phyloP scores from a whole-genome alignment of 345 rosid genomes.

The Salix arbutifolia region DNA sequence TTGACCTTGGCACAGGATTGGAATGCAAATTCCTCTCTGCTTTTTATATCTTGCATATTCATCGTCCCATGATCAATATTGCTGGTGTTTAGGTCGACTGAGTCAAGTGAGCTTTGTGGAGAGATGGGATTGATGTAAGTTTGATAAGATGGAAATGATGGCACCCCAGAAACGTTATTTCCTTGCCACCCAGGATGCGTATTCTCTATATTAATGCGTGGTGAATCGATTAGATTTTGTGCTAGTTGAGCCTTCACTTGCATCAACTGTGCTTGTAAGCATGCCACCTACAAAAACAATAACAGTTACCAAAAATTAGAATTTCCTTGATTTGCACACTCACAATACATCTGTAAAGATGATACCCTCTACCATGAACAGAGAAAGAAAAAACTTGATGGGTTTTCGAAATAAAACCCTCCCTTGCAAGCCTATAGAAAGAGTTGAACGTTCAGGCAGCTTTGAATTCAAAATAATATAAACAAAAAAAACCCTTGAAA shows the following conservation, averaged over 20 bases:
- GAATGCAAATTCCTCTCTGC: constrained; percentile 35
- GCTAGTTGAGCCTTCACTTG: constrained; percentile 75
- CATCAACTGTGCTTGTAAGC: constrained; percentile 81
- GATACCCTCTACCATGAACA: background rate
- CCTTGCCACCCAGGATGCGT: constrained; percentile 34
- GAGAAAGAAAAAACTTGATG: background rate
- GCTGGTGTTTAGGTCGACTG: constrained; percentile 36
- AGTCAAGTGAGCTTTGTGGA: constrained; percentile 72
- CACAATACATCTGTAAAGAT: background rate
- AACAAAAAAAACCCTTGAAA: background rate
- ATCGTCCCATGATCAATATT: constrained; percentile 14
- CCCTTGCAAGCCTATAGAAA: background rate
- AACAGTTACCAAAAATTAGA: background rate
- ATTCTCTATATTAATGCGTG: constrained; percentile 17
- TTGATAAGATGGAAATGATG: constrained; percentile 27
- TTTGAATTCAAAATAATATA: background rate
- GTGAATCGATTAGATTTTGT: constrained; percentile 37
- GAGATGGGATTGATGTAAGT: constrained; percentile 49
- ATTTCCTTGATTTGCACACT: background rate
- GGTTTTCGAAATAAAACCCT: background rate
- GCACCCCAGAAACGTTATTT: constrained; percentile 11
- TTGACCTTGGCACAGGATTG: constrained; percentile 37
- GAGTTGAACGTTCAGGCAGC: background rate
- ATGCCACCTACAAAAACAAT: constrained; percentile 51
- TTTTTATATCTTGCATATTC: constrained; percentile 34